Conservation (phyloP, 2,329 filamentous ascomycete genomes). For the Clarireedia paspali region DNA sequence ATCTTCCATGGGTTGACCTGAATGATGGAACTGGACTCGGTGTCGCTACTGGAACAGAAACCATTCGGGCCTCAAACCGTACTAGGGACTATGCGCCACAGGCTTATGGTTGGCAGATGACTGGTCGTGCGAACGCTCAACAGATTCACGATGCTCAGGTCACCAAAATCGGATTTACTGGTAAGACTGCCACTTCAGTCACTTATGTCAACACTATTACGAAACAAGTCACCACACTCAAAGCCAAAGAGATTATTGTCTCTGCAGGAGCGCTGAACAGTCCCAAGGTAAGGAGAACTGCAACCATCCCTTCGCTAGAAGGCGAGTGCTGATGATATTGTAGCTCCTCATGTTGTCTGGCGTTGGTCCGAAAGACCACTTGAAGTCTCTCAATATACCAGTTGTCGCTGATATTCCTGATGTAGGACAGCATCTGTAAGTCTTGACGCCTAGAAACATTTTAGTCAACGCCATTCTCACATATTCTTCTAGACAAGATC, state of each 20-base stretch:
- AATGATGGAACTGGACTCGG: neutral
- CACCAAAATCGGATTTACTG: constrained; percentile 34
- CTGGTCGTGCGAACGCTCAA: neutral
- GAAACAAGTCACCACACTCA: constrained; percentile 35
- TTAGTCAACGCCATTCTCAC: neutral
- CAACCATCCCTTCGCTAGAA: constrained; percentile 27
- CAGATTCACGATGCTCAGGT: constrained; percentile 35
- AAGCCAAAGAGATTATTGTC: constrained; percentile 37
- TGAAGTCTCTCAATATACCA: constrained; percentile 37
- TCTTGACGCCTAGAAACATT: neutral
- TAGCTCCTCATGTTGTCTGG: constrained; percentile 39
- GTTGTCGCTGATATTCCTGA: constrained; percentile 51
- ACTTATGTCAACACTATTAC: neutral
- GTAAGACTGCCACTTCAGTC: neutral
- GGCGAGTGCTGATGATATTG: constrained; percentile 39
- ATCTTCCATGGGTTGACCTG: neutral
- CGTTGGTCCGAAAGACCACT: constrained; percentile 34
- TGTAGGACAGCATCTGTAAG: constrained; percentile 46
- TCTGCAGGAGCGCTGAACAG: constrained; percentile 39
- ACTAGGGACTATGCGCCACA: neutral
- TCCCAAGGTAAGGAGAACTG: constrained; percentile 29
- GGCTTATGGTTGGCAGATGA: neutral
- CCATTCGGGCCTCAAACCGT: neutral
- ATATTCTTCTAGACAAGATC: neutral
- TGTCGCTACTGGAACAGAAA: neutral